Evolutionary conservation across 208 protist genomes (phyloP), one percentile per base, ranked within the genome.

Genomic region (Herpetomonas tarakana): DNA sequence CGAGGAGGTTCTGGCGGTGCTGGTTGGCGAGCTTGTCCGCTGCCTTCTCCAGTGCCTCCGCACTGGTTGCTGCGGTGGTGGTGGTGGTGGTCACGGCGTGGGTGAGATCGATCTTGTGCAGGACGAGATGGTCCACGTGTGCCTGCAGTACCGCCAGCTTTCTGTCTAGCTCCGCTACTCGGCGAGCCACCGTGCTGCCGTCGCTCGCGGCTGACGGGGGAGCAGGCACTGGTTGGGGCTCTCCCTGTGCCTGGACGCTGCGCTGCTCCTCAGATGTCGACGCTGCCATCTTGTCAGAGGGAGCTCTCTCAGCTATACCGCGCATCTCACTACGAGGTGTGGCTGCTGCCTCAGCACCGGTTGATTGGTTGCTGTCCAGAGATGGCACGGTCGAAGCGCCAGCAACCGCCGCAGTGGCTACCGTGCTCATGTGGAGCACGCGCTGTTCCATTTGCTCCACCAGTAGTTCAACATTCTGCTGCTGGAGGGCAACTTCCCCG

Each of bases 361-460:
- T n/a, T n/a, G n/a, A n/a, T n/a, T n/a, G n/a, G n/a, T n/a, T n/a
- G n/a, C n/a, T n/a, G n/a, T n/a, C n/a, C n/a, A n/a, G n/a, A n/a
- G n/a, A n/a, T n/a, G 35, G 14, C 9, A 14, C 14, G 35, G 35
- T 41, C 31, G n/a, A 14, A 57, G 24, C 14, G 35, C 19, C 31
- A 49, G 24, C 38, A 52, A 11, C 19, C 16, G 31, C n/a, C 14
- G 18, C 47, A 14, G 46, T 49, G 7, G 52, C 3, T 25, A 21
- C 0, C 4, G 58, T 49, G 31, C 4, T 21, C n/a, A 16, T 12
- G 22, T 29, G 45, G 3, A 81, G 52, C 7, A 86, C 70, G 28
- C 71, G 57, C 18, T 69, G 68, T 57, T 90, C 86, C 51, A 90
- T 71, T 60, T 93, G 86, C 30, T 73, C 68, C 41, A 90, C 67